phyloP scores from a whole-genome alignment of 2,329 filamentous ascomycete species.

The Aspergillus hortae region DNA sequence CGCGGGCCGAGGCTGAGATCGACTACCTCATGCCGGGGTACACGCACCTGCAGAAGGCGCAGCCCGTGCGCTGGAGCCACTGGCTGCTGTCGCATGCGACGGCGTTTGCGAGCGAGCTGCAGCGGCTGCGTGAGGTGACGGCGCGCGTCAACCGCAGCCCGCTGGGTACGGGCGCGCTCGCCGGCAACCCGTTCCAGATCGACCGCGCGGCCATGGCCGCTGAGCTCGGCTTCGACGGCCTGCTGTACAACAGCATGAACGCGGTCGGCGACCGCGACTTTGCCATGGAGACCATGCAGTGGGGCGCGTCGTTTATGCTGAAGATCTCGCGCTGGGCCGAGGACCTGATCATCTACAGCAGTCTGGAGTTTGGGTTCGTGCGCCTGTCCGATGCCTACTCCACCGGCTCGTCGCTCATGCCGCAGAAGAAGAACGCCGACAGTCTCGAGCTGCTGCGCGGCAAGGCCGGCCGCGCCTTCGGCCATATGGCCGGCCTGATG shows the following conservation, averaged over 20 bases:
- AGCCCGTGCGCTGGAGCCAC: conserved; percentile 77
- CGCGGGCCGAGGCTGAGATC: conserved; percentile 70
- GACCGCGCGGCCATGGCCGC: conserved; percentile 74
- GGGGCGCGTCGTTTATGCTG: conserved; percentile 72
- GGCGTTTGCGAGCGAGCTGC: conserved; percentile 69
- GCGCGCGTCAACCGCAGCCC: conserved; percentile 69
- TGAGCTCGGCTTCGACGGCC: conserved; percentile 74
- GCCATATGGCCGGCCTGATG: conserved; percentile 77
- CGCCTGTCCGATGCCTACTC: conserved; percentile 74
- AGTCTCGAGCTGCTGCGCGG: conserved; percentile 72
- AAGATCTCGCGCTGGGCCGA: conserved; percentile 79
- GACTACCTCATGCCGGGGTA: conserved; percentile 82
- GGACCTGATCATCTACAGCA: conserved; percentile 80
- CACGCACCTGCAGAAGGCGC: conserved; percentile 79
- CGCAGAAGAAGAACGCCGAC: conserved; percentile 79
- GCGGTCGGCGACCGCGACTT: conserved; percentile 78
- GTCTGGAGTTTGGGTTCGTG: conserved; percentile 72
- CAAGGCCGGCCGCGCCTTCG: conserved; percentile 72
- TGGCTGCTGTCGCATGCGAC: conserved; percentile 75
- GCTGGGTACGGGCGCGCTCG: conserved; percentile 72
- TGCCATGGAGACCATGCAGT: conserved; percentile 75
- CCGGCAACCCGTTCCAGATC: conserved; percentile 78
- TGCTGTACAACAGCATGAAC: conserved; percentile 74
- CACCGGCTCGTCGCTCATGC: conserved; percentile 74
- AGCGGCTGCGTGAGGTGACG: conserved; percentile 70